phyloP scores from a whole-genome alignment of 1,284 basidiomycete species.

The Trametes hirsuta region DNA sequence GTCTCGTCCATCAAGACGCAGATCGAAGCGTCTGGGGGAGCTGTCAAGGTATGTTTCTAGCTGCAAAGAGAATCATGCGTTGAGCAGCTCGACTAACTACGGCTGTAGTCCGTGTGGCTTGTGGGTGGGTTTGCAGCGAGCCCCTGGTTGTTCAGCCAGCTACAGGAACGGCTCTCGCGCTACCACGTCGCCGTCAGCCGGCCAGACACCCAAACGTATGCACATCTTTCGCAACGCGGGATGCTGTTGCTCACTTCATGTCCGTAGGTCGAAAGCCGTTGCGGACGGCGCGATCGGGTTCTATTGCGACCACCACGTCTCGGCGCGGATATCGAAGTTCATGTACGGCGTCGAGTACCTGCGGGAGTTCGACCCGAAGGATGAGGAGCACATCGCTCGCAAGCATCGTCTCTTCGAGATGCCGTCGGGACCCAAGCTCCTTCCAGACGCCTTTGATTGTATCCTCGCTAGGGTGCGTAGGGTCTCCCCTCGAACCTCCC shows the following conservation, averaged over 20 bases:
- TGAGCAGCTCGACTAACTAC: background rate
- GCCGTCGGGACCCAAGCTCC: conserved; percentile 70
- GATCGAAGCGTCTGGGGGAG: conserved; percentile 64
- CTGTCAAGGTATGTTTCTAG: conserved; percentile 54
- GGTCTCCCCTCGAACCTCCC: background rate
- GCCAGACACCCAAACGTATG: conserved; percentile 75
- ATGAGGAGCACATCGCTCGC: conserved; percentile 67
- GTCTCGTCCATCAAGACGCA: conserved; percentile 70
- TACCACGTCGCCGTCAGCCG: conserved; percentile 64
- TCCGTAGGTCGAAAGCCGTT: conserved; percentile 71
- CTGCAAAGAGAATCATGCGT: background rate
- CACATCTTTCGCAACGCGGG: background rate
- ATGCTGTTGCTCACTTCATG: background rate
- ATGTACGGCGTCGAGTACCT: conserved; percentile 82
- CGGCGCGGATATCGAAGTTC: conserved; percentile 74
- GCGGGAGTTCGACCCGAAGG: conserved; percentile 63
- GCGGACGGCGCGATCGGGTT: conserved; percentile 82
- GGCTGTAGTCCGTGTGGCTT: conserved; percentile 65
- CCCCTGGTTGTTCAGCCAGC: conserved; percentile 75
- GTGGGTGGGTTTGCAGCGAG: conserved; percentile 82
- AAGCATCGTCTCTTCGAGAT: conserved; percentile 70
- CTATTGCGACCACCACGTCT: conserved; percentile 81
- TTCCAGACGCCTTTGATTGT: conserved; percentile 80
- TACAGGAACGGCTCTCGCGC: conserved; percentile 64
- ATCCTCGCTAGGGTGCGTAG: conserved; percentile 65